Base-by-base conservation (phyloP, 306 rosid species). In the Benincasa hispida region DNA sequence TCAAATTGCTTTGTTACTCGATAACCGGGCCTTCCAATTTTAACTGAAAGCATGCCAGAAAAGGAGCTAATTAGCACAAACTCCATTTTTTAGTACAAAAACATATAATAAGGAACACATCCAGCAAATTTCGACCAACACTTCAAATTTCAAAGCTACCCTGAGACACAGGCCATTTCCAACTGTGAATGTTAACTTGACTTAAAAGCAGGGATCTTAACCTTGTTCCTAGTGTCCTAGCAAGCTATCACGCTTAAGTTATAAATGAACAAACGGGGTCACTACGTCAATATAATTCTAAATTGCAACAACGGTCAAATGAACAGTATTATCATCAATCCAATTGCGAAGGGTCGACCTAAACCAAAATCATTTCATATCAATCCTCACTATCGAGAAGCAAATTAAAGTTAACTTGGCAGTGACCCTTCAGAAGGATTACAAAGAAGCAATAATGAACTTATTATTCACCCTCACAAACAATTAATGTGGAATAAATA, bases 11-110 rank as follows among this genome's bases (percentile, higher is more conserved):
- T 91, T 11, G 97, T 94, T 35, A 91, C 97, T 21, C 98, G 85
- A 57, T 94, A 91, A 4, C 98, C 98, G 67, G 98, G 97, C 65
- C 98, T 88, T 8, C 98, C 98, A 79, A 93, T 93, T 87, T 93
- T 93, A 54, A 93, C 98, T 89, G 91, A 75, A 83, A 74, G 55
- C 62, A 84, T 22, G 72, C 15, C 57, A 34, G 50, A 73, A 6
- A 60, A 72, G 8, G 17, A 48, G 76, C 18, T 50, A 50, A 30
- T 50, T 51, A 27, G 19, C 45, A 8, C 60, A 17, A 70, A 28
- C 76, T 72, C 54, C 25, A 27, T 17, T 48, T 72, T 50, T 4
- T 8, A 25, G 15, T 3, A 42, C 37, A 69, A 45, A 45, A 25
- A 32, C 25, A 39, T 39, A n/a, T 1, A 9, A 32, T 32, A 34